A percentile compares a stretch with the other conserved stretches of the same genome.
Evolutionary conservation across 805 yeast species (phyloP).

Genomic region (Zygosaccharomyces bailii): DNA sequence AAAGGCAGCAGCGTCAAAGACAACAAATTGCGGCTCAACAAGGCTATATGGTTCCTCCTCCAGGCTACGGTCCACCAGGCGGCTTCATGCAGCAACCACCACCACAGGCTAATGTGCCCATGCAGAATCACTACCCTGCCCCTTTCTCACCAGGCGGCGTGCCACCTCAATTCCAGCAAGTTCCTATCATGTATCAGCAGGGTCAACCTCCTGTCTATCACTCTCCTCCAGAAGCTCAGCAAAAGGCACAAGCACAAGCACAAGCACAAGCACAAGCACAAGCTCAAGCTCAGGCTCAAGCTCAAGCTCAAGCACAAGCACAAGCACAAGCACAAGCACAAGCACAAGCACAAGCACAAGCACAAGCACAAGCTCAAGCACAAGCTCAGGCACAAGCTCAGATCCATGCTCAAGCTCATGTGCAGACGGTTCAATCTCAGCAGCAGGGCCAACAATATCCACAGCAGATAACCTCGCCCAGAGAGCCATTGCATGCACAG

Average conservation of each 20-base stretch:
- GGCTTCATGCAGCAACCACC: slow-evolving; percentile 15
- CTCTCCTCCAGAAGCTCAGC: slow-evolving; percentile 15
- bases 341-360: slow-evolving; percentile 2
- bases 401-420: too few relatives aligned
- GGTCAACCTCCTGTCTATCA: slow-evolving; percentile 9
- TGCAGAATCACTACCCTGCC: slow-evolving; percentile 27
- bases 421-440: slow-evolving; percentile 1
- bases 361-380: background rate
- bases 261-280: slow-evolving; percentile 3
- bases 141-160: slow-evolving; percentile 16
- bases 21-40: slow-evolving; percentile 27
- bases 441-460: background rate
- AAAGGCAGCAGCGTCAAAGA: slow-evolving; percentile 48
- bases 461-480: slow-evolving; percentile 1
- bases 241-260: slow-evolving; percentile 14
- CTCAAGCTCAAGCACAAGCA: slow-evolving; percentile 5
- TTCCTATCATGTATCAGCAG: slow-evolving; percentile 18
- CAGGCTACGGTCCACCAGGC: slow-evolving; percentile 35
- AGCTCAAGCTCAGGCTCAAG: slow-evolving; percentile 6
- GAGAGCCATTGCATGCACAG: slow-evolving; percentile 3
- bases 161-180: slow-evolving; percentile 25
- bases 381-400: too few relatives aligned
- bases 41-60: slow-evolving; percentile 27
- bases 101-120: slow-evolving; percentile 23
- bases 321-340: slow-evolving; percentile 1